Conservation (phyloP, 345 rosid genomes). For the Brassica cretica region DNA sequence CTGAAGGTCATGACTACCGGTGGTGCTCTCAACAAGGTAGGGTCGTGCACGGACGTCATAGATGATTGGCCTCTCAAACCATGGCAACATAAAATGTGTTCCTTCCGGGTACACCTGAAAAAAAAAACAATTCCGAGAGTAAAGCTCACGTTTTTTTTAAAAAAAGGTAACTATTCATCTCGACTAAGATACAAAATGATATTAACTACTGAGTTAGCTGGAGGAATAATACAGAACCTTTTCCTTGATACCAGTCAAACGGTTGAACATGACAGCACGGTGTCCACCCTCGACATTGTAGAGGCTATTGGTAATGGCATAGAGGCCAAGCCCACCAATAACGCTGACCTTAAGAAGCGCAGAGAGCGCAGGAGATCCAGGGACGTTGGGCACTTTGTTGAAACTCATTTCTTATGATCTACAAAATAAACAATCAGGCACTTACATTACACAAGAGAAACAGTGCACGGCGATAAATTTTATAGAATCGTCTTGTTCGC, state of each 20-base stretch:
- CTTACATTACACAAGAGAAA: background rate
- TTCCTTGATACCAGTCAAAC: conserved; percentile 43
- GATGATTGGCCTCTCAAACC: conserved; percentile 90
- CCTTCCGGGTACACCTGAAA: conserved; percentile 93
- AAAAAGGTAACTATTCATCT: background rate
- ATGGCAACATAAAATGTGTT: conserved; percentile 85
- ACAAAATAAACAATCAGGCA: background rate
- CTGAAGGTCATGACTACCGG: conserved; percentile 97
- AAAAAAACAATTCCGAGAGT: conserved; percentile 15
- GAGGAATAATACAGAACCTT: conserved; percentile 33
- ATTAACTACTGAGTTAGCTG: background rate
- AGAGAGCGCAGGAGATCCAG: conserved; percentile 42
- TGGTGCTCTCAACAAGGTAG: conserved; percentile 80
- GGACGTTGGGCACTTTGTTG: conserved; percentile 43
- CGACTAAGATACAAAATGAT: background rate
- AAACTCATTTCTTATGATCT: conserved; percentile 34
- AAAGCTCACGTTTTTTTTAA: background rate
- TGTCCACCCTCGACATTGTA: conserved; percentile 46
- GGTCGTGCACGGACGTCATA: conserved; percentile 97
- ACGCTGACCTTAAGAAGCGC: conserved; percentile 40
- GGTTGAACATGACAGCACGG: conserved; percentile 47
- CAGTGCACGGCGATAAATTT: background rate
- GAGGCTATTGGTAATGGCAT: conserved; percentile 37
- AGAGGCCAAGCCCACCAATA: conserved; percentile 41
- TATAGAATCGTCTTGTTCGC: background rate